phyloP scores from a whole-genome alignment of 148 eudicot species.

The Camellia sinensis region DNA sequence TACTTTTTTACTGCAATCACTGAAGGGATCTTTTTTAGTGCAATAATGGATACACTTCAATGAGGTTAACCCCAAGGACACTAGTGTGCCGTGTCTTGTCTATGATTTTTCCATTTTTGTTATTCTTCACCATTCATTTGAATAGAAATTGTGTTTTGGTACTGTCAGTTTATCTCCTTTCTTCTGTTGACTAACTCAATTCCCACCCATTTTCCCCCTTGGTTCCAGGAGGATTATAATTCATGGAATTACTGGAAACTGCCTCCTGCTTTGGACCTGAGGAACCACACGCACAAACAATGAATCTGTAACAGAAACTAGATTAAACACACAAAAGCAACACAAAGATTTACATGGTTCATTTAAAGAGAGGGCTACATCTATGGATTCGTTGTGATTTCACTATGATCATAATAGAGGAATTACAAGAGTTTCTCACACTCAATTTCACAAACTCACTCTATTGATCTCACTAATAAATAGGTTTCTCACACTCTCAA shows the following conservation, averaged over 20 bases:
- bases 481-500: too few species aligned
- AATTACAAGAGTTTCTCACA: too few species aligned
- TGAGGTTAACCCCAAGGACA: neutral
- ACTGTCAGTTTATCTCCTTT: neutral
- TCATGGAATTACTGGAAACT: slow-evolving; percentile 91
- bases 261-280: slow-evolving; percentile 51
- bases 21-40: neutral
- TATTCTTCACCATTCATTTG: neutral
- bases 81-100: neutral
- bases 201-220: slow-evolving; percentile 10
- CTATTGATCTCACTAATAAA: too few species aligned
- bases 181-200: neutral
- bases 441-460: too few species aligned
- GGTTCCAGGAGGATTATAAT: slow-evolving; percentile 79
- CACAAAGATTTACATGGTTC: too few species aligned
- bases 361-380: too few species aligned
- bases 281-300: too few species aligned
- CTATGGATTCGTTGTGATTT: too few species aligned
- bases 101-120: neutral
- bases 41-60: neutral
- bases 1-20: slow-evolving; percentile 44
- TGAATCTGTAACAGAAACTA: too few species aligned
- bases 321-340: too few species aligned
- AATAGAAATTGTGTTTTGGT: neutral
- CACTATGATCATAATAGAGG: too few species aligned